A percentile compares a stretch with the other conserved stretches of the same genome.
These are phyloP conservation scores for Persicaria tinctoria DNA, from an alignment of 148 eudicot genomes.

Conservation along the genomic window DNA sequence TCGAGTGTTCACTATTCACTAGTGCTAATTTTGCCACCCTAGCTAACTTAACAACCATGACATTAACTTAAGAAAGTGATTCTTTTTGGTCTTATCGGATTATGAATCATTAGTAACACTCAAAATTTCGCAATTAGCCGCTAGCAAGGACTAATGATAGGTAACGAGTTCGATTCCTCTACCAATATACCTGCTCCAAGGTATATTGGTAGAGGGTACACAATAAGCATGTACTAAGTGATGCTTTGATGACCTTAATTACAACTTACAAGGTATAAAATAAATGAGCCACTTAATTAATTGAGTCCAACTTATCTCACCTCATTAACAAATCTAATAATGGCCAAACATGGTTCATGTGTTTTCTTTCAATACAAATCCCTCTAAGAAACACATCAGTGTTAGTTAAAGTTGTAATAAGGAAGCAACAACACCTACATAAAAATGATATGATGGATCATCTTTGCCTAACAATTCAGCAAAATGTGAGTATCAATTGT, in stretches of 20 bases:
- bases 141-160: too few species aligned
- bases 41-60: slow-evolving; percentile 8
- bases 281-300: neutral
- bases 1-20: neutral
- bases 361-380: neutral
- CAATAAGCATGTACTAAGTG: too few species aligned
- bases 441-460: neutral
- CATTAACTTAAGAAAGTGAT: neutral
- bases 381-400: neutral
- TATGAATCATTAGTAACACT: neutral
- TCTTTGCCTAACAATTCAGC: slow-evolving; percentile 5
- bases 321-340: neutral
- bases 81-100: neutral
- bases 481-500: neutral
- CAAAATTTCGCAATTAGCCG: too few species aligned
- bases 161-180: too few species aligned
- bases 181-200: too few species aligned
- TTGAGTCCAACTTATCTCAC: too few species aligned
- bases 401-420: slow-evolving; percentile 12
- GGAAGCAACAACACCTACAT: neutral
- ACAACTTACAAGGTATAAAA: neutral
- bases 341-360: neutral
- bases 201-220: too few species aligned
- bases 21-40: neutral
- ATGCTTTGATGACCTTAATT: neutral